These are phyloP conservation scores for Colletotrichum siamense DNA, from an alignment of 2,329 filamentous ascomycete genomes.

Conservation along the genomic window DNA sequence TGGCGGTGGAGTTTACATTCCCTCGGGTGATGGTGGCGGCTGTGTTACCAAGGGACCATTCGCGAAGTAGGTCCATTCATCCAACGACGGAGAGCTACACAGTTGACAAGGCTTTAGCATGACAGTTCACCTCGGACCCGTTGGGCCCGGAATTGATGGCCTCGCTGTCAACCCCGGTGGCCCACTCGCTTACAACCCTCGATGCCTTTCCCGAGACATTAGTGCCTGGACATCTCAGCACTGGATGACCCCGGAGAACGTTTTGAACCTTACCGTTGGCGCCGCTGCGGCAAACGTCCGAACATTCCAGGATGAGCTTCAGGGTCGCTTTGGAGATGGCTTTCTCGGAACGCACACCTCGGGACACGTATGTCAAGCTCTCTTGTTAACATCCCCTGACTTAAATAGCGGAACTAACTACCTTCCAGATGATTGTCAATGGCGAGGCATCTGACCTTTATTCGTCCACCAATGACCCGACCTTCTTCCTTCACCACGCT, in stretches of 20 bases:
- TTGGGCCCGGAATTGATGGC: slow-evolving; percentile 20
- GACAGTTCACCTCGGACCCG: slow-evolving; percentile 34
- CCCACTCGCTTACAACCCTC: slow-evolving; percentile 29
- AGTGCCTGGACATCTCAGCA: slow-evolving; percentile 22
- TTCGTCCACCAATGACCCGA: slow-evolving; percentile 28
- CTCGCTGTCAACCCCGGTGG: slow-evolving; percentile 26
- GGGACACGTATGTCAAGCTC: slow-evolving; percentile 27
- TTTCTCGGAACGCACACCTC: slow-evolving; percentile 31
- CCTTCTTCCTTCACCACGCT: slow-evolving; percentile 29
- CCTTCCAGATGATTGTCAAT: slow-evolving; percentile 18
- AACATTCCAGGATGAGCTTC: slow-evolving; percentile 37
- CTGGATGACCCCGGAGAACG: slow-evolving; percentile 26
- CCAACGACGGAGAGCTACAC: not conserved
- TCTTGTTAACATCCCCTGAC: not conserved
- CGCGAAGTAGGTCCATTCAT: slow-evolving; percentile 39
- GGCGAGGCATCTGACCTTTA: slow-evolving; percentile 31
- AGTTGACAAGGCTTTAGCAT: slow-evolving; percentile 11
- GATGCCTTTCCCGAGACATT: slow-evolving; percentile 33
- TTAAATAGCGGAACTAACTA: no score
- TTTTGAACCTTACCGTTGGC: slow-evolving; percentile 23
- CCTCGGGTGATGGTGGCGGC: slow-evolving; percentile 40
- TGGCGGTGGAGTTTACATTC: slow-evolving; percentile 30
- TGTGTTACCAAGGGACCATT: slow-evolving; percentile 58
- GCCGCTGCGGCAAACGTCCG: slow-evolving; percentile 30
- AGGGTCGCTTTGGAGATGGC: slow-evolving; percentile 30